Evolutionary conservation across 805 yeast genomes (phyloP).

Genomic region (Candida insectorum): DNA sequence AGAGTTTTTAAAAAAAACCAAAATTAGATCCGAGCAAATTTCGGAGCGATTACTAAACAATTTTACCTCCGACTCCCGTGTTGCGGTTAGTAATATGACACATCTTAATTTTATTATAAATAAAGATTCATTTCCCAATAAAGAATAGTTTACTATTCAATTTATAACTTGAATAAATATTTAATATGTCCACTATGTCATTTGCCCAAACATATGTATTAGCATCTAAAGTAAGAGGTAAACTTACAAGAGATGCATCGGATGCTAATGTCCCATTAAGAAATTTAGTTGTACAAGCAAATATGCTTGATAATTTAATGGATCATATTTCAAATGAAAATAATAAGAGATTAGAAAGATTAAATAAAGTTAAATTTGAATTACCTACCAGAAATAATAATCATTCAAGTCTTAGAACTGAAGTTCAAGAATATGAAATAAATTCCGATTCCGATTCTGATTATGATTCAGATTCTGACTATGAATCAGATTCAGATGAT

Average conservation of each 20-base stretch:
- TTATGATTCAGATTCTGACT: slow-evolving; percentile 10
- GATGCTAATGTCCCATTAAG: slow-evolving; percentile 56
- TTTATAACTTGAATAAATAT: no score
- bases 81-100: no score
- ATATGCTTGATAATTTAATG: slow-evolving; percentile 63
- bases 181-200: slow-evolving; percentile 15
- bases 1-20: no score
- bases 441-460: slow-evolving; percentile 27
- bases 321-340: slow-evolving; percentile 41
- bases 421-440: slow-evolving; percentile 37
- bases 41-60: no score
- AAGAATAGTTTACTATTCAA: no score
- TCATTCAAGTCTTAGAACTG: slow-evolving; percentile 11
- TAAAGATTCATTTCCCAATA: no score
- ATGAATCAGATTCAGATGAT: slow-evolving; percentile 17
- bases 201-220: slow-evolving; percentile 55
- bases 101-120: no score
- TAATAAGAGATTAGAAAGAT: slow-evolving; percentile 19
- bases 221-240: slow-evolving; percentile 62
- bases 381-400: slow-evolving; percentile 13
- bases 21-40: no score
- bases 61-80: no score
- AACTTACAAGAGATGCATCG: slow-evolving; percentile 60
- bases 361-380: slow-evolving; percentile 12
- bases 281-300: slow-evolving; percentile 65